Conservation (phyloP, 495 filamentous ascomycete species). For the Xylaria bambusicola region DNA sequence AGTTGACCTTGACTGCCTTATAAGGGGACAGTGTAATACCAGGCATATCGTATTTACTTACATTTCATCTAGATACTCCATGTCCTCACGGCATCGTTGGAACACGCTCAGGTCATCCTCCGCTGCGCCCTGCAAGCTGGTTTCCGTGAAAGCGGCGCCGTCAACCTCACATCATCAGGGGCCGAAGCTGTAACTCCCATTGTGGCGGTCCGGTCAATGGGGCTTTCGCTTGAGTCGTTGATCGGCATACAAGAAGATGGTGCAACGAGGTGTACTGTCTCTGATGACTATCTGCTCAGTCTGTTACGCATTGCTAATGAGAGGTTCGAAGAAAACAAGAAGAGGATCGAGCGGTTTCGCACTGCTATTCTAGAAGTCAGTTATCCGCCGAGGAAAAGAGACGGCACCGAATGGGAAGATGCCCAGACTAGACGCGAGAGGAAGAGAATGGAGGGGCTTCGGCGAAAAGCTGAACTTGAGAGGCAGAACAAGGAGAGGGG, state of each 20-base stretch:
- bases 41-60: background rate
- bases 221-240: slow-evolving; percentile 75
- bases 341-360: slow-evolving; percentile 67
- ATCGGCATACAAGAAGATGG: slow-evolving; percentile 60
- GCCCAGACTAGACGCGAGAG: slow-evolving; percentile 56
- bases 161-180: slow-evolving; percentile 47
- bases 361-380: slow-evolving; percentile 39
- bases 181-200: slow-evolving; percentile 59
- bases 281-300: slow-evolving; percentile 60
- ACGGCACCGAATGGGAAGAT: slow-evolving; percentile 57
- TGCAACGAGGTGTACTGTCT: slow-evolving; percentile 44
- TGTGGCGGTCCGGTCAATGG: slow-evolving; percentile 79
- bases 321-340: slow-evolving; percentile 71
- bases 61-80: slow-evolving; percentile 73
- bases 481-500: slow-evolving; percentile 19
- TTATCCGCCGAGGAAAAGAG: slow-evolving; percentile 26
- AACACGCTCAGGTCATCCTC: slow-evolving; percentile 71
- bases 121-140: slow-evolving; percentile 75
- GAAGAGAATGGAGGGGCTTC: slow-evolving; percentile 63
- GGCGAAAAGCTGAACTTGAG: slow-evolving; percentile 41
- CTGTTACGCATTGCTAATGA: slow-evolving; percentile 72
- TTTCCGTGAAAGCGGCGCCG: slow-evolving; percentile 84
- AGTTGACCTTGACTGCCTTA: slow-evolving; percentile 19
- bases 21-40: background rate
- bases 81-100: slow-evolving; percentile 70